Evolutionary conservation across 768 basidiomycete species (phyloP).

Genomic region (Rhizopogon salebrosus): DNA sequence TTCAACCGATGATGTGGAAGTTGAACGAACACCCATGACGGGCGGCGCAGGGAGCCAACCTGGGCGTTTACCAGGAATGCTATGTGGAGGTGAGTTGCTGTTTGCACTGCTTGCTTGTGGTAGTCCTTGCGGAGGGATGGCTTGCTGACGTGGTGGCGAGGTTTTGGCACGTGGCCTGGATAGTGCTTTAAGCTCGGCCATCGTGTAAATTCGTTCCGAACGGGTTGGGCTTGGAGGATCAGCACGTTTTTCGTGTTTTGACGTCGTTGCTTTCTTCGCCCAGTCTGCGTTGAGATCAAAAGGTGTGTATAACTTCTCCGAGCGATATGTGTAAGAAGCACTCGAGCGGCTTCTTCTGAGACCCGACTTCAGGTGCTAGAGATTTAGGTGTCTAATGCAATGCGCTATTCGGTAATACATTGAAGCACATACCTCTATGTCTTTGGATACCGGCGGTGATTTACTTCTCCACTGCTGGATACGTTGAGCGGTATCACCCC

Average conservation of each 20-base stretch:
- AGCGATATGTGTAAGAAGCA: constrained; percentile 16
- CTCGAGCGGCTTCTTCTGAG: constrained; percentile 18
- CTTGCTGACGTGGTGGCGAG: constrained; percentile 17
- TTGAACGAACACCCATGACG: constrained; percentile 22
- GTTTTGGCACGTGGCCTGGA: constrained; percentile 18
- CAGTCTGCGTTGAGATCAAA: constrained; percentile 13
- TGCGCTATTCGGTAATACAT: not conserved
- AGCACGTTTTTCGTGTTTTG: constrained; percentile 15
- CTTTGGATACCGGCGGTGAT: constrained; percentile 9
- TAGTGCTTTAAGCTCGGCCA: constrained; percentile 28
- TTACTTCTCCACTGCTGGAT: constrained; percentile 7
- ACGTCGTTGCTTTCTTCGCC: constrained; percentile 10
- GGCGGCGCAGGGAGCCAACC: constrained; percentile 7
- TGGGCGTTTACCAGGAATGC: constrained; percentile 7
- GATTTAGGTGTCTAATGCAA: not conserved
- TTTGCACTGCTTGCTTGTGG: constrained; percentile 11
- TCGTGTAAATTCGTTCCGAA: constrained; percentile 29
- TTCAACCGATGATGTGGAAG: constrained; percentile 41
- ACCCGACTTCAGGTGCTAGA: constrained; percentile 8
- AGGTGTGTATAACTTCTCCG: constrained; percentile 20
- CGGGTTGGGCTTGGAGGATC: constrained; percentile 23
- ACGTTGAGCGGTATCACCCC: constrained; percentile 11
- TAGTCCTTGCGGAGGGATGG: constrained; percentile 3
- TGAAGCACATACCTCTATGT: constrained; percentile 14
- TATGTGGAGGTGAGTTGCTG: constrained; percentile 17